These are phyloP conservation scores for Penicillium daleae DNA, from an alignment of 495 filamentous ascomycete genomes.

Conservation along the genomic window DNA sequence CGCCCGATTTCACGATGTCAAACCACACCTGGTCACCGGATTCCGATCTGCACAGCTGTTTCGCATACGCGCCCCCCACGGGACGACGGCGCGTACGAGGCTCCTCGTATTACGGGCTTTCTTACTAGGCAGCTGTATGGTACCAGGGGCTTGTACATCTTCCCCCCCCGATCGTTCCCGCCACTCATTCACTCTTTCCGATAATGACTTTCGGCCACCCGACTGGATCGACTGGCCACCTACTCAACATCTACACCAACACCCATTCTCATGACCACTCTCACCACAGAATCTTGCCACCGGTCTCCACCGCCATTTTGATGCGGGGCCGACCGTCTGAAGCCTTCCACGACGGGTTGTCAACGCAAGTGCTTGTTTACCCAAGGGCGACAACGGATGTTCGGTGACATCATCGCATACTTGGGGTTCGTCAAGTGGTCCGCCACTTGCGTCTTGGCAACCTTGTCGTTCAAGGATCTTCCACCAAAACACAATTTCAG, in stretches of 20 bases:
- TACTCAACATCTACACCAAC: not conserved
- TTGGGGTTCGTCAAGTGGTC: slow-evolving; percentile 26
- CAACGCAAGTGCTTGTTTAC: slow-evolving; percentile 24
- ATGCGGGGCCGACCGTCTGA: slow-evolving; percentile 15
- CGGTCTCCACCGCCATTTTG: slow-evolving; percentile 18
- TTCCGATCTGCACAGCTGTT: not conserved
- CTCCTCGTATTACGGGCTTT: not conserved
- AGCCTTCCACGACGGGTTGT: slow-evolving; percentile 13
- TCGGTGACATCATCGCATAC: slow-evolving; percentile 40
- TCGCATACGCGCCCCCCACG: not conserved
- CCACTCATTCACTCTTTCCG: slow-evolving; percentile 18
- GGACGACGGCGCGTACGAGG: slow-evolving; percentile 1
- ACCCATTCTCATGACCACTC: not conserved
- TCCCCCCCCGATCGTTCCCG: slow-evolving; percentile 18
- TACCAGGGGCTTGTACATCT: not conserved
- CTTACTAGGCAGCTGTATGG: not conserved
- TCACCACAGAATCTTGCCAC: slow-evolving; percentile 21
- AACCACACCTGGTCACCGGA: not conserved
- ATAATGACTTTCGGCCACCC: slow-evolving; percentile 22
- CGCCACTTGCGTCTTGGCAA: slow-evolving; percentile 35
- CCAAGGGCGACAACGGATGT: slow-evolving; percentile 26
- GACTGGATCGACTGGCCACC: slow-evolving; percentile 32
- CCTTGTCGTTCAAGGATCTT: slow-evolving; percentile 20
- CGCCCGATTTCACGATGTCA: not conserved
- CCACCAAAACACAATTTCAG: slow-evolving; percentile 9